Evolutionary conservation across 805 yeast genomes (phyloP), one percentile per base, ranked within the genome.

Genomic region (Metschnikowia borealis): DNA sequence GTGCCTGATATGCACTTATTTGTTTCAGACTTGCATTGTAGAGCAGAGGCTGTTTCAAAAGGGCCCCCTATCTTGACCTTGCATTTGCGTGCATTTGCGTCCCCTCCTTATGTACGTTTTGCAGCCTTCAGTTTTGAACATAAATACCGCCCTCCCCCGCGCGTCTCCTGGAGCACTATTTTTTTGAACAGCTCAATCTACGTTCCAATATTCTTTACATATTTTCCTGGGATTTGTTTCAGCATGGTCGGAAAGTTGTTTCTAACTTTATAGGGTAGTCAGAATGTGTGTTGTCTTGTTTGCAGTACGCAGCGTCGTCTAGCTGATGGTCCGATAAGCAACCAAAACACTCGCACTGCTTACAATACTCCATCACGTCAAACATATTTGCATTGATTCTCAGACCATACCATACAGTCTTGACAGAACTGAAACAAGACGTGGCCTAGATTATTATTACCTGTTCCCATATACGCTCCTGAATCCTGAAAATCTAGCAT

Each of bases 281-380:
- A 26, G 29, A 15, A 15, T 8, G 39, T 37, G 21, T 17, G 21
- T 14, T 37, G 18, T 23, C 42, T 10, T 42, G 45, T 32, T 32
- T 42, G 38, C 45, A 34, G 31, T 20, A 42, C 45, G 45, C 31
- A 13, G 45, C 23, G 38, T n/a, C 29, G 31, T 20, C 36, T 32
- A 21, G 17, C 45, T 20, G 15, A 42, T 42, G 20, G 6, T 42
- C 31, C n/a, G 45, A 42, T 42, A 42, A 34, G 38, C 45, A 42
- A 42, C 21, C 13, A 6, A 42, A 42, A 18, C 39, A 37, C 35
- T 33, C 45, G 45, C 45, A n/a, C 31, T 39, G 31, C 31, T 38
- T 42, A 38, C 45, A 42, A 32, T 8, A 33, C 45, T 21, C 21
- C 45, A 42, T 42, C 45, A 42, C 23, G 7, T 42, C 45, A 32